These are phyloP conservation scores for Rosa rugosa DNA, from an alignment of 306 rosid species.

Conservation along the genomic window DNA sequence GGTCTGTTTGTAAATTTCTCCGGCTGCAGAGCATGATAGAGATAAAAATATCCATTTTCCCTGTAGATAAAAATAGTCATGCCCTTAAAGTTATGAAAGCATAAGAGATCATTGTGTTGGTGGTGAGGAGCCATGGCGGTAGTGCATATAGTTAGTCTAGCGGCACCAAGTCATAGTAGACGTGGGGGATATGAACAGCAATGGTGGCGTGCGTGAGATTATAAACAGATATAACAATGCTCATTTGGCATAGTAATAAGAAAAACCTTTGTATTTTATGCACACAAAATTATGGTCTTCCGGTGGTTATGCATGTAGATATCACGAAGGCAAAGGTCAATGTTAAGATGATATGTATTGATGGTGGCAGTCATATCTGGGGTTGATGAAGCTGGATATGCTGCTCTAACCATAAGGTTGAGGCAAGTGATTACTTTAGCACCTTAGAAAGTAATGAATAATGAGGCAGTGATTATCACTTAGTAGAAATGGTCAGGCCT, in stretches of 20 bases:
- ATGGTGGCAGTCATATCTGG: background rate
- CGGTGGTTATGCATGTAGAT: conserved; percentile 2
- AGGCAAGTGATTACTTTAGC: conserved; percentile 2
- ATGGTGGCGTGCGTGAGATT: background rate
- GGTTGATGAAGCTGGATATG: background rate
- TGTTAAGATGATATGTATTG: background rate
- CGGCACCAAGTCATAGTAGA: background rate
- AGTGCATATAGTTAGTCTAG: background rate
- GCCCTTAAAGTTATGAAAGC: background rate
- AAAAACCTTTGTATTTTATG: background rate
- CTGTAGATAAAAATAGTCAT: background rate
- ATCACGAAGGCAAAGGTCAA: background rate
- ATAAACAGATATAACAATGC: background rate
- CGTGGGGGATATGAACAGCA: background rate
- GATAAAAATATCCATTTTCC: background rate
- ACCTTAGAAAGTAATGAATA: background rate
- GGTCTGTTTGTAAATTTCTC: background rate
- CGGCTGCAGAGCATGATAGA: background rate
- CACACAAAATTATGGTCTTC: background rate
- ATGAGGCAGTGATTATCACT: background rate
- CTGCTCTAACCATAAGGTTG: background rate
- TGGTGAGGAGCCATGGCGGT: background rate
- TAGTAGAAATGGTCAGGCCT: background rate
- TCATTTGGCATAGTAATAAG: background rate
- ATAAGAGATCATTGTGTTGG: background rate